Evolutionary conservation across 352 stramenopile genomes (phyloP), one percentile per base, ranked within the genome.

Genomic region (Aphanomyces cochlioides): DNA sequence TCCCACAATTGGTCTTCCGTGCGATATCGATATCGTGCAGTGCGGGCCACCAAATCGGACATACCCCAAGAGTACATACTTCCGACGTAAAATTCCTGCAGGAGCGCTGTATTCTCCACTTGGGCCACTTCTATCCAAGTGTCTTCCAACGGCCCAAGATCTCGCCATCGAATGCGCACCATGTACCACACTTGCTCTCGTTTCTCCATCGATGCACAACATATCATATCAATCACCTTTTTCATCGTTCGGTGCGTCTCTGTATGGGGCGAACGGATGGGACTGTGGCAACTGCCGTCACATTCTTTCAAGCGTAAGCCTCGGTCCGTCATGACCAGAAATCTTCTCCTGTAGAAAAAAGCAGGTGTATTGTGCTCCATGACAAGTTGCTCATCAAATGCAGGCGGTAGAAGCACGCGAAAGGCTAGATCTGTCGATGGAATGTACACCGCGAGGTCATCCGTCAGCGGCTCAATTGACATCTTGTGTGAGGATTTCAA

Each of bases 71-170:
- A 70, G 4, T 36, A 40, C n/a, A 58, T 15, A 19, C 40, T 58
- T 17, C 43, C 64, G 17, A 70, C n/a, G 54, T 63, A 70, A 43
- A 70, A 56, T 36, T 70, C 10, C 48, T 70, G 64, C 17, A 70
- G 19, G 40, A 70, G 53, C 8, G 39, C 28, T 7, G 36, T 38
- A 40, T 60, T 38, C 15, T 38, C 7, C 40, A 70, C 34, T 10
- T 45, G 43, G 3, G 34, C 13, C 47, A 58, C 10, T n/a, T 61
- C 43, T 7, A 70, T 34, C 64, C 64, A 70, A 19, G 64, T 63
- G 40, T 70, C 47, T 15, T 36, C 34, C 13, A 19, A 3, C 15
- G 10, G 15, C 17, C 15, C 7, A 3, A 39, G 7, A 50, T 50
- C 17, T 12, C 37, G 4, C 64, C 64, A 70, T 38, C 53, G 47